Evolutionary conservation across 116 monocot species (phyloP).

Genomic region (Phalaenopsis hybrid): DNA sequence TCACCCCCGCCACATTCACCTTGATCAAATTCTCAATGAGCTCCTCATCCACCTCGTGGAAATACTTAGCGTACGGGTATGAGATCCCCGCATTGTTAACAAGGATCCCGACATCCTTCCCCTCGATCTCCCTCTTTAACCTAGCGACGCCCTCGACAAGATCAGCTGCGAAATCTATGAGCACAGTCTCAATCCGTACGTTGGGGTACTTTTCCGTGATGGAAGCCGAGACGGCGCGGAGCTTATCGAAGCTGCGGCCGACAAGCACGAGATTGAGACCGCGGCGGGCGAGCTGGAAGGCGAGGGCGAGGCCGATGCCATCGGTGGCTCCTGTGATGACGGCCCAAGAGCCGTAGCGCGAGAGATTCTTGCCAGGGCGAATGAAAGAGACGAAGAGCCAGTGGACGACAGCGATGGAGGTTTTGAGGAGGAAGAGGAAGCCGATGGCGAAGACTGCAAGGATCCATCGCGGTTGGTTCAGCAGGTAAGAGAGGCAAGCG

Average conservation of each 20-base stretch:
- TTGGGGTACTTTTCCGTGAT: conserved; percentile 27
- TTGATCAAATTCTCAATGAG: conserved; percentile 51
- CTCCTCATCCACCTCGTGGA: conserved; percentile 87
- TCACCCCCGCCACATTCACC: conserved; percentile 89
- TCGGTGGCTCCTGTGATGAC: conserved; percentile 82
- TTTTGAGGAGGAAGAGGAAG: conserved; percentile 21
- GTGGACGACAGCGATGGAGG: conserved; percentile 22
- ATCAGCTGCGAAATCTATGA: conserved; percentile 63
- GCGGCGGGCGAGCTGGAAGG: conserved; percentile 59
- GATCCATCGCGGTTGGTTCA: conserved; percentile 37
- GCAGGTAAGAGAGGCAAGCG: conserved; percentile 5
- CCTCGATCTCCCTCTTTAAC: conserved; percentile 42
- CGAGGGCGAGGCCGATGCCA: conserved; percentile 76
- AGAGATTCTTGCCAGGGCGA: conserved; percentile 59
- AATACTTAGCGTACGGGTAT: conserved; percentile 66
- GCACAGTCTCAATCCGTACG: conserved; percentile 34
- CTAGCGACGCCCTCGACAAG: conserved; percentile 31
- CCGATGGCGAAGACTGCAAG: conserved; percentile 33
- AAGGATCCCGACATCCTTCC: conserved; percentile 73
- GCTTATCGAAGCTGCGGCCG: conserved; percentile 68
- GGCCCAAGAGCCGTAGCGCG: conserved; percentile 77
- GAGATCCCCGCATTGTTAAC: conserved; percentile 84
- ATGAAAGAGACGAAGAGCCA: conserved; percentile 68
- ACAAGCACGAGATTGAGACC: conserved; percentile 52
- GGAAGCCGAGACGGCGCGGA: conserved; percentile 30